A percentile compares a stretch with the other conserved stretches of the same genome.
Evolutionary conservation across 441 rosid species (phyloP).

Genomic region (Erysimum cheiri): DNA sequence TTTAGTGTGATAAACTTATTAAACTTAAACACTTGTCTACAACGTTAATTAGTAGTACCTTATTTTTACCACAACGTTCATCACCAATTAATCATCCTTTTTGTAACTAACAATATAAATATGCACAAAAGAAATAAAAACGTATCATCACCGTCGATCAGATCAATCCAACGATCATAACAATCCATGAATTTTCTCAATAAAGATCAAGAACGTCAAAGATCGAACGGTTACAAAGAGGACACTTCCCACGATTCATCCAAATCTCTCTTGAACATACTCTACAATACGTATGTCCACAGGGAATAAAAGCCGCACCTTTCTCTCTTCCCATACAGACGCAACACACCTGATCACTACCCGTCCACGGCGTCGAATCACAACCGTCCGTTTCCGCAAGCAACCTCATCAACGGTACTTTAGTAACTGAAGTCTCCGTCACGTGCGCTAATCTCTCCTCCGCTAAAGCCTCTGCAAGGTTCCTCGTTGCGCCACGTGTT

Average conservation of each 20-base stretch:
- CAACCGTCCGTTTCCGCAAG: slow-evolving; percentile 67
- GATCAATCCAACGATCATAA: slow-evolving; percentile 14
- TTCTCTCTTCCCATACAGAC: slow-evolving; percentile 92
- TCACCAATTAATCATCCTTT: neutral
- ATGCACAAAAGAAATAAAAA: slow-evolving; percentile 12
- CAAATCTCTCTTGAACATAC: slow-evolving; percentile 74
- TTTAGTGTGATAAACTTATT: too few species aligned
- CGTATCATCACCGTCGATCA: slow-evolving; percentile 22
- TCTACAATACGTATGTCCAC: slow-evolving; percentile 91
- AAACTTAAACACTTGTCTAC: too few species aligned
- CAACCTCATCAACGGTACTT: slow-evolving; percentile 74
- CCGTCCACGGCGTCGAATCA: slow-evolving; percentile 36
- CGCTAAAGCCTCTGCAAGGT: slow-evolving; percentile 86
- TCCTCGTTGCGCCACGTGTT: slow-evolving; percentile 53
- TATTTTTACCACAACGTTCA: neutral
- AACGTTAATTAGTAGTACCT: too few species aligned
- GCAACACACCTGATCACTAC: slow-evolving; percentile 42
- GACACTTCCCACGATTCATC: slow-evolving; percentile 75
- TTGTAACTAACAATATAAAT: slow-evolving; percentile 4
- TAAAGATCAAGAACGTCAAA: slow-evolving; percentile 80
- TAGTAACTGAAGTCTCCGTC: slow-evolving; percentile 49
- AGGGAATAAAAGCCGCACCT: slow-evolving; percentile 92
- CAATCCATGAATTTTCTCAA: slow-evolving; percentile 29
- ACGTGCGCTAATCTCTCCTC: slow-evolving; percentile 65
- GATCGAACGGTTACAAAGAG: slow-evolving; percentile 80